Base-by-base conservation (phyloP, 2,329 filamentous ascomycete genomes). In the Aspergillus amoenus region DNA sequence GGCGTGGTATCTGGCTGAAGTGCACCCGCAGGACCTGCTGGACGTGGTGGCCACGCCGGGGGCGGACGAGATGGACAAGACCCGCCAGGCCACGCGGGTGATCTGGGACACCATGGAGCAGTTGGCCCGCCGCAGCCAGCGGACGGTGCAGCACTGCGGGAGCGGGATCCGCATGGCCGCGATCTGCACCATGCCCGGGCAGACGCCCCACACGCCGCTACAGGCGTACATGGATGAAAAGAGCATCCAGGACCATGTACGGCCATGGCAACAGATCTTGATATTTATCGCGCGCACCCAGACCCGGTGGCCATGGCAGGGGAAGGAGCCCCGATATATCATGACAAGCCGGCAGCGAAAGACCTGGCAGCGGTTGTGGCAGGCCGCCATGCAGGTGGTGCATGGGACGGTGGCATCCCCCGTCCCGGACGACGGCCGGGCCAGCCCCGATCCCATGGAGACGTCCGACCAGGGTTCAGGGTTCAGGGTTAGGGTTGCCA, bases 221-320 rank as follows among this genome's bases (percentile, higher is more conserved):
- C 13, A n/a, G 22, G 56, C 40, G 12, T 53, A 54, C 6, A 58
- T 58, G 12, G 30, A 54, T 8, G 27, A 30, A 8, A 32, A 43
- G 0, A 50, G 22, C 0, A 50, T 54, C 30, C 27, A 48, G 40
- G 24, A 45, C 7, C 41, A 58, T 24, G 41, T 58, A 2, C 9
- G 15, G 34, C 50, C 15, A 37, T 54, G 27, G 44, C 22, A 54
- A 44, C 21, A 54, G 56, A 27, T 58, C 2, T 30, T 58, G 8
- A 39, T 8, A n/a, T 53, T 53, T 6, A 54, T 58, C 27, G 13
- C 45, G 4, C 32, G 41, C n/a, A 58, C 40, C 0, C 21, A 58
- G 56, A 15, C 41, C 4, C 1, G 17, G 3, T 22, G 12, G 32
- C 11, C 12, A 2, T 39, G 32, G 47, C n/a, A 27, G 34, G 15